These are phyloP conservation scores for Phaseolus coccineus DNA, from an alignment of 331 rosid genomes.

Conservation along the genomic window DNA sequence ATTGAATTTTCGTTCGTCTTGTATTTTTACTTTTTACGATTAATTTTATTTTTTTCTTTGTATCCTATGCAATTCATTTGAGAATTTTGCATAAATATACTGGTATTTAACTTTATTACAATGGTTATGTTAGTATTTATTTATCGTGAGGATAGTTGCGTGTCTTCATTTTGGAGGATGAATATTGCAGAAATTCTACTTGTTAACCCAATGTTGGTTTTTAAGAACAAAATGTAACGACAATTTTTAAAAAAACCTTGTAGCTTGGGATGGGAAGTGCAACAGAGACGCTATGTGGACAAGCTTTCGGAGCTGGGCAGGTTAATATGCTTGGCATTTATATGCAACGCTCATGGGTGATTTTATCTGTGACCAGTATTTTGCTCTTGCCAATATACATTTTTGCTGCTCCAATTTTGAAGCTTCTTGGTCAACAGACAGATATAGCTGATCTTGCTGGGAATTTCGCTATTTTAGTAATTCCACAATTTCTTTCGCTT, in stretches of 20 bases:
- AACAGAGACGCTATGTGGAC: constrained; percentile 89
- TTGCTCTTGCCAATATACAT: constrained; percentile 69
- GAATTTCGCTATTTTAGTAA: constrained; percentile 49
- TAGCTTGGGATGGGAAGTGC: constrained; percentile 98
- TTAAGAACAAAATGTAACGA: constrained; percentile 28
- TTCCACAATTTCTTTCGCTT: constrained; percentile 80
- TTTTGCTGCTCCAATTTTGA: constrained; percentile 72
- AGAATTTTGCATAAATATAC: too few species aligned
- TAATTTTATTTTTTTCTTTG: neutral
- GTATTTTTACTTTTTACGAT: neutral
- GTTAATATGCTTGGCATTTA: constrained; percentile 77
- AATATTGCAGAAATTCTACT: neutral
- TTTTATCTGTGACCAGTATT: constrained; percentile 55
- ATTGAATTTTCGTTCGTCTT: neutral
- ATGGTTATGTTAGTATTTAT: neutral
- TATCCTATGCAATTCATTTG: too few species aligned
- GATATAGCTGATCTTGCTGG: constrained; percentile 81
- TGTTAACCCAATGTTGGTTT: constrained; percentile 4
- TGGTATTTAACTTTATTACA: too few species aligned
- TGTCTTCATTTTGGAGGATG: neutral
- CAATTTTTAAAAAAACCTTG: constrained; percentile 26
- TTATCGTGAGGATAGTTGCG: neutral
- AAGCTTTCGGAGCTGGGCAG: constrained; percentile 93
- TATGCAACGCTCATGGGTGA: constrained; percentile 83
- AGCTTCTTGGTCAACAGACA: constrained; percentile 68